Evolutionary conservation across 192 early-diverging fungal genomes (phyloP), one percentile per base, ranked within the genome.

Genomic region (Coemansia sp.): DNA sequence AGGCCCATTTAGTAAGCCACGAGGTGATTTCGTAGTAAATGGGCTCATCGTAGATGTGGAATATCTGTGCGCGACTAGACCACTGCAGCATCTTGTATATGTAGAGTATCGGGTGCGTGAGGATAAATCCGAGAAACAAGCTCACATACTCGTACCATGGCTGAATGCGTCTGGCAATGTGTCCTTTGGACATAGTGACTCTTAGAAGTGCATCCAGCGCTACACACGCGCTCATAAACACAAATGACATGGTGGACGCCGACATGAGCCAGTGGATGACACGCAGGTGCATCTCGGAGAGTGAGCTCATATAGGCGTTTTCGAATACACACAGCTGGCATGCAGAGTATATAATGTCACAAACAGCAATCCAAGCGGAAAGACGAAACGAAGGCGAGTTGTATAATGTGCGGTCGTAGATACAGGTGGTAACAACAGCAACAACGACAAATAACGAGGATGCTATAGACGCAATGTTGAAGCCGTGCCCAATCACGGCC

Each of bases 251-350:
- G 1, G 67, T 66, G 29, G 73, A 69, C 17, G 60, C 78, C 2
- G 72, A 71, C 78, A 80, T 80, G 9, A 80, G 50, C 78, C 78
- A 80, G 63, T 80, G 66, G 29, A 80, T 80, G 7, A 72, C 59
- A 33, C 78, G 72, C 19, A 80, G 69, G 36, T 68, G 48, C 16
- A 51, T 75, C 21, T 75, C 69, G 16, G 78, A 46, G 21, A 67
- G 69, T 13, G 62, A 41, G 37, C 60, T 66, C 78, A 80, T 80
- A 16, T 63, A 75, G 29, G 42, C 59, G 41, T 80, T 80, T 41
- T 80, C 44, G 62, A 72, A 80, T 1, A 69, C 69, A 44, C 78
- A 80, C 34, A 80, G 46, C 59, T 75, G 72, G 37, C 73, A 75
- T 3, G 59, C 69, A 4, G 78, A 74, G 63, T 80, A 80, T 4